Evolutionary conservation across 768 basidiomycete species (phyloP).

Genomic region (Zangia roseola): DNA sequence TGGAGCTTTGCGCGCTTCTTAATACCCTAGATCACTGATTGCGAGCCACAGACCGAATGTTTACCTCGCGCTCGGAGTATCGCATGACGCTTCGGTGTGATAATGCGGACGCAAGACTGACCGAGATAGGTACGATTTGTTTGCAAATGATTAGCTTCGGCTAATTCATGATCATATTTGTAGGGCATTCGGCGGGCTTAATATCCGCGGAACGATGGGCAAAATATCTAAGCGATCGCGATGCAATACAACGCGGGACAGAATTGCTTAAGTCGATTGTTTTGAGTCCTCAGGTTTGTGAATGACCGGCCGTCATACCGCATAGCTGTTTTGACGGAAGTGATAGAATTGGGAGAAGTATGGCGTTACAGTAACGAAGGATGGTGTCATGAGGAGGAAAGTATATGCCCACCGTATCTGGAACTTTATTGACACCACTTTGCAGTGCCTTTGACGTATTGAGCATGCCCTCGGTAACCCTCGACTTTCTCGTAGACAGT

Average conservation of each 20-base stretch:
- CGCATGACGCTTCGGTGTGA: slow-evolving; percentile 85
- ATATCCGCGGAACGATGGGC: slow-evolving; percentile 46
- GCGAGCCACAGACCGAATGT: slow-evolving; percentile 74
- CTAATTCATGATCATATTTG: neutral
- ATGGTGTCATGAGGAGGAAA: slow-evolving; percentile 48
- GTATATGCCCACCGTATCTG: neutral
- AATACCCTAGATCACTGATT: neutral
- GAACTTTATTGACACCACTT: neutral
- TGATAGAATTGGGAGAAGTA: slow-evolving; percentile 40
- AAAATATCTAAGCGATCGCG: slow-evolving; percentile 32
- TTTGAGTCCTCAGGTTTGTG: slow-evolving; percentile 43
- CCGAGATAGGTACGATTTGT: slow-evolving; percentile 60
- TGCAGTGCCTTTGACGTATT: slow-evolving; percentile 76
- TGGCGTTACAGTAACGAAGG: slow-evolving; percentile 41
- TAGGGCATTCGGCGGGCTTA: slow-evolving; percentile 42
- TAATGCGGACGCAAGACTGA: slow-evolving; percentile 84
- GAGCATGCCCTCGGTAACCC: slow-evolving; percentile 52
- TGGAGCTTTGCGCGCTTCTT: slow-evolving; percentile 6
- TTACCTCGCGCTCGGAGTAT: slow-evolving; percentile 89
- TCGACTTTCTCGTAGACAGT: slow-evolving; percentile 47
- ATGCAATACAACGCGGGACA: slow-evolving; percentile 34
- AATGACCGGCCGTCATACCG: too few relatives aligned
- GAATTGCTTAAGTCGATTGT: slow-evolving; percentile 33
- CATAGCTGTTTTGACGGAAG: neutral
- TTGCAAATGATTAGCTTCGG: neutral